These are phyloP conservation scores for Debaryomyces fabryi DNA, from an alignment of 1,139 yeast genomes.

Conservation along the genomic window DNA sequence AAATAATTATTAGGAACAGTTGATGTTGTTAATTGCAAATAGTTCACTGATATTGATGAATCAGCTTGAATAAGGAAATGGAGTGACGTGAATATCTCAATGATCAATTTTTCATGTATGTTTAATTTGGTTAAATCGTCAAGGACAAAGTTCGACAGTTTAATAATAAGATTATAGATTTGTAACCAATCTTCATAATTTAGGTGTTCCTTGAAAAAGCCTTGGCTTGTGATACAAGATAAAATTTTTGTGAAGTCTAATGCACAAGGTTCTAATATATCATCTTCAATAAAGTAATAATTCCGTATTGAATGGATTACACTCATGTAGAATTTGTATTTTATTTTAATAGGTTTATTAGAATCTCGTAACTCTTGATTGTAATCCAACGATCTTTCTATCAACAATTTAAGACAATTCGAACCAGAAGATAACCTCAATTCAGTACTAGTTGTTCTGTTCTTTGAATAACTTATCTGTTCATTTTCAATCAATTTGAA, in stretches of 20 bases:
- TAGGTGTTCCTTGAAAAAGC: conserved; percentile 45
- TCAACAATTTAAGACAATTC: conserved; percentile 35
- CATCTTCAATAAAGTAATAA: conserved; percentile 19
- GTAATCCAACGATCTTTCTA: conserved; percentile 26
- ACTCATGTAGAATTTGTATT: conserved; percentile 33
- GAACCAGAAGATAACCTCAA: conserved; percentile 46
- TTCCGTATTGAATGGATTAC: conserved; percentile 27
- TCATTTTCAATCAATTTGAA: conserved; percentile 48
- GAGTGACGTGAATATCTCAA: conserved; percentile 30
- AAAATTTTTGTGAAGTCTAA: conserved; percentile 36
- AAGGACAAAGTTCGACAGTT: conserved; percentile 15
- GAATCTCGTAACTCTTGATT: conserved; percentile 4
- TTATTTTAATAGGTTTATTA: conserved; percentile 21
- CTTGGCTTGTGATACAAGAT: conserved; percentile 28
- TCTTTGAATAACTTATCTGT: conserved; percentile 32
- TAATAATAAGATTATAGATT: conserved; percentile 27
- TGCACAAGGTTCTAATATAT: conserved; percentile 36
- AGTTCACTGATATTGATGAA: conserved; percentile 22
- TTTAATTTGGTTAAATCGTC: conserved; percentile 10
- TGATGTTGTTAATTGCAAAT: conserved; percentile 21
- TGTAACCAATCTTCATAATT: conserved; percentile 32
- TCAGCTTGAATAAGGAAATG: conserved; percentile 33
- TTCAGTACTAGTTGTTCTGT: conserved; percentile 34
- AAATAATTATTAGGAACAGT: conserved; percentile 19
- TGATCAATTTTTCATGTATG: conserved; percentile 25